Conservation (phyloP, 2,329 filamentous ascomycete genomes). For the Diaporthe amygdali region DNA sequence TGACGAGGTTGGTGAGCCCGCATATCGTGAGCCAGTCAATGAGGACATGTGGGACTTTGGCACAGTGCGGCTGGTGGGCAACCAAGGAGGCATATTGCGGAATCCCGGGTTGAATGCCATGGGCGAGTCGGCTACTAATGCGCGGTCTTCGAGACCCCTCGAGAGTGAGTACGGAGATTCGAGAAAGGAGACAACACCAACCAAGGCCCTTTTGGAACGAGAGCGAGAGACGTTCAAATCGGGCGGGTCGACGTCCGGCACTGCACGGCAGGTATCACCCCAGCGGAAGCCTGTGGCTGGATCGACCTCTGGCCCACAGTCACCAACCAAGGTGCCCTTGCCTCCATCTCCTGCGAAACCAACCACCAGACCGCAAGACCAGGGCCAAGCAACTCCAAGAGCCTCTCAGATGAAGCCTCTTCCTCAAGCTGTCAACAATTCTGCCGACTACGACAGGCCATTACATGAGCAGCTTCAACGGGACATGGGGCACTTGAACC, state of each 20-base stretch:
- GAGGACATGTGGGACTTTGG: conserved; percentile 99
- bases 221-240: conserved; percentile 61
- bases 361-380: conserved; percentile 35
- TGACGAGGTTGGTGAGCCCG: conserved; percentile 51
- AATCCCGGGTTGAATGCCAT: conserved; percentile 71
- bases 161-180: conserved; percentile 57
- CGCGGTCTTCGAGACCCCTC: conserved; percentile 62
- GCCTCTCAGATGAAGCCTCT: conserved; percentile 50
- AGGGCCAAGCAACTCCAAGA: conserved; percentile 50
- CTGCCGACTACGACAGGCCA: conserved; percentile 65
- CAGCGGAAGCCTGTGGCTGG: conserved; percentile 57
- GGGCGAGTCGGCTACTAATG: conserved; percentile 83
- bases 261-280: conserved; percentile 64
- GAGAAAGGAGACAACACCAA: conserved; percentile 51
- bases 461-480: conserved; percentile 68
- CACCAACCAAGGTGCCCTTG: conserved; percentile 66
- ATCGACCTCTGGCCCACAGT: conserved; percentile 37
- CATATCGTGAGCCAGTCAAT: conserved; percentile 62
- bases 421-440: conserved; percentile 54
- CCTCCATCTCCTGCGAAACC: conserved; percentile 63
- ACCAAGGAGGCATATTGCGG: conserved; percentile 61
- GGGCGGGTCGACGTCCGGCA: conserved; percentile 45
- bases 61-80: conserved; percentile 82
- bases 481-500: conserved; percentile 63
- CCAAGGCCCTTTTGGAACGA: conserved; percentile 50